Evolutionary conservation across 2,329 filamentous ascomycete species (phyloP).

Genomic region (Penicillium nordicum): DNA sequence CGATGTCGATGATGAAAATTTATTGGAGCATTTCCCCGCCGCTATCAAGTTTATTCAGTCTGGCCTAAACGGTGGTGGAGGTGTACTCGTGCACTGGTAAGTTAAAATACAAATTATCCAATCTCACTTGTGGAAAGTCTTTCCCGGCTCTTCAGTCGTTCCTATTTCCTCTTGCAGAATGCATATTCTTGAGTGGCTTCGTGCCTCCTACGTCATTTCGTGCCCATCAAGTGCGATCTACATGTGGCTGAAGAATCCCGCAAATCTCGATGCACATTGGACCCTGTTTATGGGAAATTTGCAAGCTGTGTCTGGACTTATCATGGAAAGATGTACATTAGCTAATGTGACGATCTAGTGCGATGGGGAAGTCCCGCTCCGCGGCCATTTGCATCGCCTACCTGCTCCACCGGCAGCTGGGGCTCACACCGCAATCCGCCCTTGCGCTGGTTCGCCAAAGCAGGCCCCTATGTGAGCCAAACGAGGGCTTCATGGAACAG

Average conservation of each 20-base stretch:
- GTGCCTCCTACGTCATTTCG: conserved; percentile 17
- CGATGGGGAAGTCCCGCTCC: conserved; percentile 93
- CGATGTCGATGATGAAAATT: conserved; percentile 84
- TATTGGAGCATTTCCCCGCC: conserved; percentile 73
- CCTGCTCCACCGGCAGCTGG: conserved; percentile 62
- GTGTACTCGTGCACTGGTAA: conserved; percentile 69
- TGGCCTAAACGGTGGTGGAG: conserved; percentile 60
- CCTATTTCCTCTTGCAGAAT: background rate
- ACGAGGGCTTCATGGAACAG: conserved; percentile 86
- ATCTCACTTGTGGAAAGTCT: background rate
- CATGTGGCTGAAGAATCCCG: conserved; percentile 8
- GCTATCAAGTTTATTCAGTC: conserved; percentile 80
- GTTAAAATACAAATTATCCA: conserved; percentile 31
- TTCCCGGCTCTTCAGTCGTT: background rate
- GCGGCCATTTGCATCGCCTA: conserved; percentile 81
- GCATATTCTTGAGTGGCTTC: background rate
- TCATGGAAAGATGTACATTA: conserved; percentile 2
- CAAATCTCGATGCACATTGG: conserved; percentile 1
- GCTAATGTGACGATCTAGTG: conserved; percentile 56
- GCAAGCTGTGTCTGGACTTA: background rate
- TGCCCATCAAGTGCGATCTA: conserved; percentile 15
- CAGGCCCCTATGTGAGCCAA: conserved; percentile 80
- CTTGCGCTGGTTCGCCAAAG: conserved; percentile 66
- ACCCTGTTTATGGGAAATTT: background rate
- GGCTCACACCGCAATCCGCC: conserved; percentile 60